Percentiles rank a stretch among this genome's conserved stretches.
Conservation (phyloP, 768 basidiomycete species). For the Termitomyces sp. region DNA sequence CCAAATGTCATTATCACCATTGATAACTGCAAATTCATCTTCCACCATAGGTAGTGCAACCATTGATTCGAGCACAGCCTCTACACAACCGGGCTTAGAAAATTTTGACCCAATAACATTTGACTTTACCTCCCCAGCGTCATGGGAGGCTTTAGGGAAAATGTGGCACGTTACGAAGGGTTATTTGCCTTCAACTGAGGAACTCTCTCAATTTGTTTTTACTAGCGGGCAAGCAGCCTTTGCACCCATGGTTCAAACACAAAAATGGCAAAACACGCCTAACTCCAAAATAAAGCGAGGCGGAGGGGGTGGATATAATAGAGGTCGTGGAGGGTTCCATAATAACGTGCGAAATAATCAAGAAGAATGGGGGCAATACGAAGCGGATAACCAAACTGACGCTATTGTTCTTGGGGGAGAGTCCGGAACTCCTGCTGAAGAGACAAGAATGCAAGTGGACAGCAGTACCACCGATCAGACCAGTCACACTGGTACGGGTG, state of each 20-base stretch:
- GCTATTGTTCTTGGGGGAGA: conserved; percentile 55
- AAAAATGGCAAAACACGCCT: conserved; percentile 15
- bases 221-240: conserved; percentile 22
- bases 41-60: conserved; percentile 39
- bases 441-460: conserved; percentile 7
- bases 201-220: conserved; percentile 73
- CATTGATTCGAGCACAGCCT: conserved; percentile 28
- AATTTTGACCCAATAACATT: conserved; percentile 67
- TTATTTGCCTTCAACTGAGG: conserved; percentile 61
- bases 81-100: conserved; percentile 47
- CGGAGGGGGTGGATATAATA: conserved; percentile 24
- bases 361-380: conserved; percentile 27
- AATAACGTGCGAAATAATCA: conserved; percentile 44
- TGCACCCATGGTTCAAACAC: conserved; percentile 16
- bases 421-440: conserved; percentile 14
- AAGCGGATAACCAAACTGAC: conserved; percentile 38
- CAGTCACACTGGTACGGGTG: conserved; percentile 26
- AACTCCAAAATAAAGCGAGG: conserved; percentile 18
- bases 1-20: conserved; percentile 34
- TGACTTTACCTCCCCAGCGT: conserved; percentile 64
- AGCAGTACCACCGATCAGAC: conserved; percentile 1
- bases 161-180: conserved; percentile 73
- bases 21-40: conserved; percentile 57
- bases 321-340: conserved; percentile 34
- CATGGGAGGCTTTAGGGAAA: conserved; percentile 78